Evolutionary conservation across 169 alveolate species (phyloP).

Genomic region (Cryptosporidium andersoni): DNA sequence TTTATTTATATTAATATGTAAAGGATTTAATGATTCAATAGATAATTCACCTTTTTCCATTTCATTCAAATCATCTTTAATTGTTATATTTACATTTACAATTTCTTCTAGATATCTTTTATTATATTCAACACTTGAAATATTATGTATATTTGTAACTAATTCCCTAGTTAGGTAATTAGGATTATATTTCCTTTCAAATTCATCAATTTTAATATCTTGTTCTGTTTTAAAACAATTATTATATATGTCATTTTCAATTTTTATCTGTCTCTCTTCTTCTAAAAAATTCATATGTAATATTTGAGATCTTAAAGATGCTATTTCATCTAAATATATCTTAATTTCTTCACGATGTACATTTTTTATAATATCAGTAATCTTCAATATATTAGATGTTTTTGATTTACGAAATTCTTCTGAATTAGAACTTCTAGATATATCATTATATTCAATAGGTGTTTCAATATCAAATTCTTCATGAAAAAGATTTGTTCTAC

Average conservation of each 20-base stretch:
- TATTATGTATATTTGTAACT: neutral
- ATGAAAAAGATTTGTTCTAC: constrained; percentile 54
- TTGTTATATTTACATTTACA: neutral
- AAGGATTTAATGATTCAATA: no score
- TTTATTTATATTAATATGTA: no score
- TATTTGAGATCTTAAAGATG: constrained; percentile 48
- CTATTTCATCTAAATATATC: constrained; percentile 57
- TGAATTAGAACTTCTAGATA: neutral
- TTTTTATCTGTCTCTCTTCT: neutral
- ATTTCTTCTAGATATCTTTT: neutral
- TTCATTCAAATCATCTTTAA: no score
- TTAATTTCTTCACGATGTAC: constrained; percentile 57
- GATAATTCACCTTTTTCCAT: no score
- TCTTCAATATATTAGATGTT: constrained; percentile 21
- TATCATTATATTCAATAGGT: neutral
- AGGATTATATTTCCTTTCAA: no score
- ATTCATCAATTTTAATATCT: no score
- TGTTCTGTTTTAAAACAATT: neutral
- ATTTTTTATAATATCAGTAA: constrained; percentile 57
- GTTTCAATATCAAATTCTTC: constrained; percentile 1
- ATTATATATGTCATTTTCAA: neutral
- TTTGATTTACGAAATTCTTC: constrained; percentile 16
- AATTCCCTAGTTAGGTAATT: neutral
- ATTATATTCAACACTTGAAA: neutral
- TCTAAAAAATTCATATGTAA: neutral